Evolutionary conservation across 75 land plant species (phyloP).

Genomic region (Isoetes taiwanensis): DNA sequence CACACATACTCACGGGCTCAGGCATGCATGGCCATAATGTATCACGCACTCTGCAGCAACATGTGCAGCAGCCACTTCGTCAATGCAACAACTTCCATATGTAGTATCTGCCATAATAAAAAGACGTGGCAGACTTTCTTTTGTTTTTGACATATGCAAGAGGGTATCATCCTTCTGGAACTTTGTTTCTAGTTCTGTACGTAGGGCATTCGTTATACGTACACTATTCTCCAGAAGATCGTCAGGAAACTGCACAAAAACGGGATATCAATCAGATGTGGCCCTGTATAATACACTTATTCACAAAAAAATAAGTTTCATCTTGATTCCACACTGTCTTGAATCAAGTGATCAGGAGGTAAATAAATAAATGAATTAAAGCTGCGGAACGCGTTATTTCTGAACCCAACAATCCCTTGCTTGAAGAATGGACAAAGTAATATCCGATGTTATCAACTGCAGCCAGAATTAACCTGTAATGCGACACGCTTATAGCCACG

Average conservation of each 20-base stretch:
- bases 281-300: background rate
- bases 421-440: background rate
- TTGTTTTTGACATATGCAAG: too few relatives aligned
- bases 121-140: too few relatives aligned
- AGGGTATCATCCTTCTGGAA: background rate
- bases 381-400: background rate
- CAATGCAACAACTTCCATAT: conserved; percentile 91
- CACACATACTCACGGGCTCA: conserved; percentile 55
- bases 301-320: background rate
- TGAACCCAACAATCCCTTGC: background rate
- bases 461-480: conserved; percentile 33
- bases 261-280: background rate
- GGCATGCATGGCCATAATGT: conserved; percentile 88
- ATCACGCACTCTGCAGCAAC: conserved; percentile 73
- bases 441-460: background rate
- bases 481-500: conserved; percentile 44
- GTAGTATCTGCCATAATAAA: conserved; percentile 93
- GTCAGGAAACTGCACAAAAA: conserved; percentile 65
- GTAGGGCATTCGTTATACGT: conserved; percentile 38
- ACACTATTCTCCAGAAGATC: conserved; percentile 51
- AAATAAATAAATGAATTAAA: background rate
- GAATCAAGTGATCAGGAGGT: background rate
- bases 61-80: conserved; percentile 90
- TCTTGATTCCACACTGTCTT: background rate
- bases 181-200: conserved; percentile 21